These are phyloP conservation scores for Psilocybe sp. DNA, from an alignment of 768 basidiomycete genomes.

Conservation along the genomic window DNA sequence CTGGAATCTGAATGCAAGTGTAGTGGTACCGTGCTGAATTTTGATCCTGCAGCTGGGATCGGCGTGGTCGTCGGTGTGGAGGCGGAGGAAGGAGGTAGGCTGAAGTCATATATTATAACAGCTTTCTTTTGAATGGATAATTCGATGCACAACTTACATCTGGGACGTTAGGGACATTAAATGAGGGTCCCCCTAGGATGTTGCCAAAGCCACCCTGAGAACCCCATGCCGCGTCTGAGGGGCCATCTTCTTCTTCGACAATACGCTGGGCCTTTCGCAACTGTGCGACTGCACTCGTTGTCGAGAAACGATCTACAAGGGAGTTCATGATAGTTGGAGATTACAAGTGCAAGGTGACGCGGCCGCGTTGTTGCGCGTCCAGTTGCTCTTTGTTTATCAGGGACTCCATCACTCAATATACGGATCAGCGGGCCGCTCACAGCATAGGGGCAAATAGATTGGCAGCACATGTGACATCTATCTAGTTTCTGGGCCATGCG, in stretches of 20 bases:
- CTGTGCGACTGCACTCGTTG: conserved; percentile 48
- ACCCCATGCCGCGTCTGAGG: conserved; percentile 75
- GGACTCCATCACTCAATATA: conserved; percentile 9
- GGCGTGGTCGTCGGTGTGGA: conserved; percentile 94
- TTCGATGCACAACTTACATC: conserved; percentile 53
- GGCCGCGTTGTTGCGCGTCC: conserved; percentile 40
- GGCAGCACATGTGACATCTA: background rate
- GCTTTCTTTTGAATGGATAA: background rate
- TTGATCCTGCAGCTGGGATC: conserved; percentile 95
- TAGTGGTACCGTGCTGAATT: conserved; percentile 98
- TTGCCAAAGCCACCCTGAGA: conserved; percentile 81
- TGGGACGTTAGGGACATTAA: conserved; percentile 68
- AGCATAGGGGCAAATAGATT: conserved; percentile 9
- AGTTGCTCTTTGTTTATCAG: too few relatives aligned
- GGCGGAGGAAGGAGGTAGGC: conserved; percentile 87
- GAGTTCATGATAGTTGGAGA: conserved; percentile 59
- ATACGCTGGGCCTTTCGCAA: conserved; percentile 45
- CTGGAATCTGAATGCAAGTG: conserved; percentile 92
- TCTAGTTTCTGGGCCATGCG: conserved; percentile 7
- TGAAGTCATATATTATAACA: conserved; percentile 29
- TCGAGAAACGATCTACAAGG: conserved; percentile 63
- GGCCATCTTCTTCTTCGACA: conserved; percentile 59
- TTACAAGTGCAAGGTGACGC: conserved; percentile 35
- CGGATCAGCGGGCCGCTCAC: conserved; percentile 9
- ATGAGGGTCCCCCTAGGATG: conserved; percentile 68